Base-by-base conservation (phyloP, 2,329 filamentous ascomycete species). In the Rhynchosporium secalis region DNA sequence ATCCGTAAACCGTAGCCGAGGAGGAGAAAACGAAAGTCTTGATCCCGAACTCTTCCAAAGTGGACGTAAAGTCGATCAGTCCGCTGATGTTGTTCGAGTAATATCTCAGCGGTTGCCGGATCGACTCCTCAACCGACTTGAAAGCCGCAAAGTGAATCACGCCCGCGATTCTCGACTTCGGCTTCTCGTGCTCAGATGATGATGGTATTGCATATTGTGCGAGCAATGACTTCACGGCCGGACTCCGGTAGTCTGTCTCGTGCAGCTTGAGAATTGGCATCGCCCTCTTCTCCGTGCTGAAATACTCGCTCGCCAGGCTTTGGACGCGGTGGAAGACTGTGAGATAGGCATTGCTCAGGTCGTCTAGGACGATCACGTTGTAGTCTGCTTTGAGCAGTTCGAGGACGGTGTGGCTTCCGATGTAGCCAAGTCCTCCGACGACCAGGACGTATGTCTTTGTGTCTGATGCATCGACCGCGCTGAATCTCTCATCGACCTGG, bases 91-190 rank as follows among this genome's bases (percentile, higher is more conserved):
- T 88, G 77, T 88, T 88, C 64, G 79, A 78, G 74, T 88, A 88
- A 74, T 88, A 88, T 62, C 81, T 80, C 58, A 88, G 74, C 0
- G 86, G 86, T 66, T 78, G 77, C 28, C 75, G 73, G 60, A 88
- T 87, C 45, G 83, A 86, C 68, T 88, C 85, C 38, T 81, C 80
- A 0, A 88, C 85, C 1, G 86, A 84, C 72, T 88, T 88, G 77
- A 83, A 84, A 0, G 85, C 86, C 10, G 86, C 86, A 66, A 88
- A 88, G 70, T 89, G 86, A 62, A 89, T 86, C 28, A 88, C 84
- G 0, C 84, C 85, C 67, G 64, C 8, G 62, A 56, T 15, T 48
- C 54, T 59, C 61, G 62, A 54, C 70, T 65, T n/a, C 66, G 67
- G 40, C 67, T 33, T 29, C n/a, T 29, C 51, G 5, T 54, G 51